Conservation (phyloP, 2,329 filamentous ascomycete genomes). For the Ceratocystis harringtonii region DNA sequence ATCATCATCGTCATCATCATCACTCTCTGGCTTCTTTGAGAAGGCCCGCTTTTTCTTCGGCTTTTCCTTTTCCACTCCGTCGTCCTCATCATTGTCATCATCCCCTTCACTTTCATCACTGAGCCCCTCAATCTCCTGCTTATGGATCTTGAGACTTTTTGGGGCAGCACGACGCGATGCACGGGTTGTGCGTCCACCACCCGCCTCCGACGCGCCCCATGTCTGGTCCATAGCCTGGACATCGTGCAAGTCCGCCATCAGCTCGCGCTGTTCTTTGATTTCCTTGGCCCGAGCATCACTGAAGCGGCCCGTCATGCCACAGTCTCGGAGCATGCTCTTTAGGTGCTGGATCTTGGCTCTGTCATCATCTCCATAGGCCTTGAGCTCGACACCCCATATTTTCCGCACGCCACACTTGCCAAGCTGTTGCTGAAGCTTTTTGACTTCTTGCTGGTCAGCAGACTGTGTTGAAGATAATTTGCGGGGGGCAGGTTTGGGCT, state of each 20-base stretch:
- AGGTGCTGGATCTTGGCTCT: conserved; percentile 74
- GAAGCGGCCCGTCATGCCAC: conserved; percentile 80
- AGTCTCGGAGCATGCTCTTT: conserved; percentile 59
- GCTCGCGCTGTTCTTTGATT: conserved; percentile 76
- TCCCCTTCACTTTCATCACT: conserved; percentile 22
- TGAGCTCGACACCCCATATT: conserved; percentile 76
- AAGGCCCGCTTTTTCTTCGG: conserved; percentile 22
- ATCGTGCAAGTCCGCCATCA: conserved; percentile 68
- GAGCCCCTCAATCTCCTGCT: conserved; percentile 23
- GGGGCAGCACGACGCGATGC: conserved; percentile 23
- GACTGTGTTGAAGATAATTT: neutral
- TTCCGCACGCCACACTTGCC: conserved; percentile 86
- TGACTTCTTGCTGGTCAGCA: conserved; percentile 63
- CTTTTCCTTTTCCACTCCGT: conserved; percentile 20
- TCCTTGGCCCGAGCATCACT: conserved; percentile 68
- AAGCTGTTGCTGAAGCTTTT: conserved; percentile 72
- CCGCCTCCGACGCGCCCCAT: conserved; percentile 46
- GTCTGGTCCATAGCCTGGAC: conserved; percentile 66
- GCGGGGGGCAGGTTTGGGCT: conserved; percentile 23
- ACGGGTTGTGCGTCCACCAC: conserved; percentile 28
- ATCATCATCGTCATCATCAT: conserved; percentile 44
- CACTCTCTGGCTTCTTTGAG: neutral
- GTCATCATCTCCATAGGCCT: conserved; percentile 51
- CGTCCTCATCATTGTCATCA: conserved; percentile 23
- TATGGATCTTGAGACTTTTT: conserved; percentile 20